Percentiles rank a stretch among this genome's conserved stretches.
Conservation (phyloP, 1,284 basidiomycete species). For the Laetiporus sulphureus region DNA sequence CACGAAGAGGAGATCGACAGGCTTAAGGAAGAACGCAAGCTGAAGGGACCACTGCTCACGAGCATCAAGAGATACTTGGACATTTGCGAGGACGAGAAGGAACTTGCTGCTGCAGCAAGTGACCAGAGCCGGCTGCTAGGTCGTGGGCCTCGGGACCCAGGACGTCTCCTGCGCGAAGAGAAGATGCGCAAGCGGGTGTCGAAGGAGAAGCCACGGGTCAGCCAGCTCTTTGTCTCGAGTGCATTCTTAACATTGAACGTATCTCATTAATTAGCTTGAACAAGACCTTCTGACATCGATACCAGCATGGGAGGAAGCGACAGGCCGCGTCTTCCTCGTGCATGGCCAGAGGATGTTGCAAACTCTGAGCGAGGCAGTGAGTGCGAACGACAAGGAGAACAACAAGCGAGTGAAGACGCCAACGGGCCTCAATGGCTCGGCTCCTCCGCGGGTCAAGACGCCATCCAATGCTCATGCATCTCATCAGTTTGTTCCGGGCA, state of each 20-base stretch:
- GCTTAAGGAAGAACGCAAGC: constrained; percentile 74
- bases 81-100: constrained; percentile 87
- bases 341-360: constrained; percentile 82
- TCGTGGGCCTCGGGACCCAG: constrained; percentile 74
- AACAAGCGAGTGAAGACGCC: constrained; percentile 35
- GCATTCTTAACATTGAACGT: constrained; percentile 4
- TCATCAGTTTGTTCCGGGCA: constrained; percentile 23
- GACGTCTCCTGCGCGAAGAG: constrained; percentile 83
- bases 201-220: constrained; percentile 89
- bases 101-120: constrained; percentile 74
- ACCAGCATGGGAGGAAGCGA: constrained; percentile 84
- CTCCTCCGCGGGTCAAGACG: constrained; percentile 54
- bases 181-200: constrained; percentile 96
- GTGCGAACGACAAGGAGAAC: constrained; percentile 71
- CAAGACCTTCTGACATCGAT: constrained; percentile 77
- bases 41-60: constrained; percentile 73
- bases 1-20: constrained; percentile 86
- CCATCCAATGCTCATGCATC: constrained; percentile 33
- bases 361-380: constrained; percentile 64
- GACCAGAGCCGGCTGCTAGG: constrained; percentile 76
- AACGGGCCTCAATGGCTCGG: constrained; percentile 37
- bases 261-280: constrained; percentile 58
- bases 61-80: constrained; percentile 86
- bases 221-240: constrained; percentile 19
- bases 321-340: constrained; percentile 76